These are phyloP conservation scores for Acorus calamus DNA, from an alignment of 106 monocot genomes.

Conservation along the genomic window DNA sequence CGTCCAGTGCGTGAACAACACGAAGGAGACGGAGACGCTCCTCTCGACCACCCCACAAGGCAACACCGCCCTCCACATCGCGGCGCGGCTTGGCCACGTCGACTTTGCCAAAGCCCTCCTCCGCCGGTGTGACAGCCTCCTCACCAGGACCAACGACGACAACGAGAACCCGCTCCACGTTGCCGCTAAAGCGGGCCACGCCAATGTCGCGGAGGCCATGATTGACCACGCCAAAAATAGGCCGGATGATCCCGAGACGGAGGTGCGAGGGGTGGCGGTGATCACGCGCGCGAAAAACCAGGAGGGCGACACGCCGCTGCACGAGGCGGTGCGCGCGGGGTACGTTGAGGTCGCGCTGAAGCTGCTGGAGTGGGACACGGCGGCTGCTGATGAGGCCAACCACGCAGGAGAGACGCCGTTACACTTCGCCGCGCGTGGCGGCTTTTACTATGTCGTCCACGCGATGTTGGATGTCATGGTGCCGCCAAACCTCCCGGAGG, in stretches of 20 bases:
- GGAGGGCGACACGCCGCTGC: conserved; percentile 16
- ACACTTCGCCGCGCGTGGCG: conserved; percentile 30
- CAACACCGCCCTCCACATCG: conserved; percentile 32
- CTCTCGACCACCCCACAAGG: conserved; percentile 13
- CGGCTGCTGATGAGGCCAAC: conserved; percentile 11
- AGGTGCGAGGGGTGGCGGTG: conserved; percentile 7
- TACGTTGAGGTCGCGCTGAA: conserved; percentile 9
- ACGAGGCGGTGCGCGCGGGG: conserved; percentile 22
- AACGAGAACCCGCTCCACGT: conserved; percentile 33
- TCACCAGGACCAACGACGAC: conserved; percentile 15
- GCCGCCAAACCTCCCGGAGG: neutral
- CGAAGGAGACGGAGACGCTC: conserved; percentile 4
- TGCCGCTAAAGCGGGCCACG: conserved; percentile 14
- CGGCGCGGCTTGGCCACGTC: conserved; percentile 15
- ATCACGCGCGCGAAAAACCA: conserved; percentile 1
- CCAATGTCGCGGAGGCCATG: conserved; percentile 7
- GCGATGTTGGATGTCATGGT: conserved; percentile 13
- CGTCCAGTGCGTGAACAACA: neutral
- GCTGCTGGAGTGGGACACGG: conserved; percentile 20
- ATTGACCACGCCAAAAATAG: conserved; percentile 1
- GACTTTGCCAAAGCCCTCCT: conserved; percentile 11
- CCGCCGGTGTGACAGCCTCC: neutral
- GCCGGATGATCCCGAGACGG: conserved; percentile 6
- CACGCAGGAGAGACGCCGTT: conserved; percentile 21
- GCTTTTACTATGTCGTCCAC: conserved; percentile 7